Evolutionary conservation across 2,329 filamentous ascomycete genomes (phyloP).

Genomic region (Claviceps africana): DNA sequence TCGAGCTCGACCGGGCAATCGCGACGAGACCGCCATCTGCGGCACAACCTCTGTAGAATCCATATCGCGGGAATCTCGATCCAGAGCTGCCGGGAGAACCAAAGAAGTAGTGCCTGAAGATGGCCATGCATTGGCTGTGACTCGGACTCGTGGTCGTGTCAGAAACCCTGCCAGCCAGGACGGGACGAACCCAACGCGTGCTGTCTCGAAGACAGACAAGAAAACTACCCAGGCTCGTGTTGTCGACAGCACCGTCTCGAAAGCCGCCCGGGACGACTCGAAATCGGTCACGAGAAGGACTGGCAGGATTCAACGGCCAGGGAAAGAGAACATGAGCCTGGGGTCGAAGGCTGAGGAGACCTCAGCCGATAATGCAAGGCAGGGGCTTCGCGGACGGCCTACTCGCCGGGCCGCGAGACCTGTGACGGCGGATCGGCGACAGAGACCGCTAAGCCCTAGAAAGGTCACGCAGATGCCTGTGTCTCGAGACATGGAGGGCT

Average conservation of each 20-base stretch:
- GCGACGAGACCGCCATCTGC: constrained; percentile 12
- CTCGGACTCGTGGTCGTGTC: constrained; percentile 26
- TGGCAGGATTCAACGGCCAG: constrained; percentile 49
- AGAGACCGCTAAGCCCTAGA: constrained; percentile 47
- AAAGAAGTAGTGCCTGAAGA: constrained; percentile 12
- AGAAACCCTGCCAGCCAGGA: constrained; percentile 23
- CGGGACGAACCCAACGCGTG: constrained; percentile 12
- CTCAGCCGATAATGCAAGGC: constrained; percentile 16
- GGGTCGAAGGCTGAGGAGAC: constrained; percentile 22
- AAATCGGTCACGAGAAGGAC: constrained; percentile 42
- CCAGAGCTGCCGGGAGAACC: constrained; percentile 15
- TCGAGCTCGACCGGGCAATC: constrained; percentile 31
- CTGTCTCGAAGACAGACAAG: constrained; percentile 16
- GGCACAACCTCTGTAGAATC: constrained; percentile 1
- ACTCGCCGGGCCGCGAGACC: constrained; percentile 26
- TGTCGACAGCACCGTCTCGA: constrained; percentile 13
- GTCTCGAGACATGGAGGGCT: constrained; percentile 29
- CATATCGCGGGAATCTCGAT: constrained; percentile 8
- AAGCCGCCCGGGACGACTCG: constrained; percentile 17
- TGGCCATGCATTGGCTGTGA: constrained; percentile 9
- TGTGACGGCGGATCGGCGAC: constrained; percentile 20
- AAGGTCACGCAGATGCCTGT: constrained; percentile 46
- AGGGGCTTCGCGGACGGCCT: constrained; percentile 25
- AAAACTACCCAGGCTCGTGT: constrained; percentile 17
- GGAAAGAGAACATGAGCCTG: constrained; percentile 48